Percentiles rank a stretch among this genome's conserved stretches.
Evolutionary conservation across 2,329 filamentous ascomycete genomes (phyloP).

Genomic region (Alternaria ethzedia): DNA sequence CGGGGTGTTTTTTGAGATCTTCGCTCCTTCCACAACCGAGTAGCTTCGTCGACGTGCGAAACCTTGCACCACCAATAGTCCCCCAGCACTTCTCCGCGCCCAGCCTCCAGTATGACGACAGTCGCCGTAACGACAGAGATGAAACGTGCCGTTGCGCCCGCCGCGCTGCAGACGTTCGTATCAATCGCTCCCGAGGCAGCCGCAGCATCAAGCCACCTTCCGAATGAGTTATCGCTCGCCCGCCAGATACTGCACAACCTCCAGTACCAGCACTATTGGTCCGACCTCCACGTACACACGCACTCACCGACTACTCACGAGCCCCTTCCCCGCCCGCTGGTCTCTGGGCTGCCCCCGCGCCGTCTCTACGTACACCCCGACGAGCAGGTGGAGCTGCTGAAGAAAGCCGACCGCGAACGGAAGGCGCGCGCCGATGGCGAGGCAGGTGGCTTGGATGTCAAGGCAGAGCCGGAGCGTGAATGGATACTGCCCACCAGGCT

Average conservation of each 20-base stretch:
- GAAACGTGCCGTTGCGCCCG: slow-evolving; percentile 35
- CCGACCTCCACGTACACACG: slow-evolving; percentile 62
- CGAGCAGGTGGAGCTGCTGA: slow-evolving; percentile 76
- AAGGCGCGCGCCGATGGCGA: slow-evolving; percentile 48
- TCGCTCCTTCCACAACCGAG: slow-evolving; percentile 42
- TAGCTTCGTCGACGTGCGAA: slow-evolving; percentile 28
- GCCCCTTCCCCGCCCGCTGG: slow-evolving; percentile 64
- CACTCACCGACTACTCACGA: slow-evolving; percentile 49
- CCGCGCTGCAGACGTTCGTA: slow-evolving; percentile 43
- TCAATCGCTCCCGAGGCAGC: slow-evolving; percentile 16
- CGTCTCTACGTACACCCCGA: slow-evolving; percentile 81
- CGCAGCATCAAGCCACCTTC: slow-evolving; percentile 29
- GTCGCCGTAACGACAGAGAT: slow-evolving; percentile 16
- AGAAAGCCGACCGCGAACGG: slow-evolving; percentile 58
- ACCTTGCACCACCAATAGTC: slow-evolving; percentile 33
- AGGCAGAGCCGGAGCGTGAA: slow-evolving; percentile 60
- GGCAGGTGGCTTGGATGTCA: slow-evolving; percentile 50
- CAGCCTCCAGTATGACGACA: slow-evolving; percentile 34
- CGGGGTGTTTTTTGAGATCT: slow-evolving; percentile 22
- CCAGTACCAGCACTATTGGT: slow-evolving; percentile 78
- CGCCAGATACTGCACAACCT: slow-evolving; percentile 73
- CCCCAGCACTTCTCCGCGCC: slow-evolving; percentile 3
- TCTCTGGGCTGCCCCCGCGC: slow-evolving; percentile 75
- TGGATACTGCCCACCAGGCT: slow-evolving; percentile 80
- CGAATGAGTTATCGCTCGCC: slow-evolving; percentile 58